Base-by-base conservation (phyloP, 768 basidiomycete species). In the Russula compacta region DNA sequence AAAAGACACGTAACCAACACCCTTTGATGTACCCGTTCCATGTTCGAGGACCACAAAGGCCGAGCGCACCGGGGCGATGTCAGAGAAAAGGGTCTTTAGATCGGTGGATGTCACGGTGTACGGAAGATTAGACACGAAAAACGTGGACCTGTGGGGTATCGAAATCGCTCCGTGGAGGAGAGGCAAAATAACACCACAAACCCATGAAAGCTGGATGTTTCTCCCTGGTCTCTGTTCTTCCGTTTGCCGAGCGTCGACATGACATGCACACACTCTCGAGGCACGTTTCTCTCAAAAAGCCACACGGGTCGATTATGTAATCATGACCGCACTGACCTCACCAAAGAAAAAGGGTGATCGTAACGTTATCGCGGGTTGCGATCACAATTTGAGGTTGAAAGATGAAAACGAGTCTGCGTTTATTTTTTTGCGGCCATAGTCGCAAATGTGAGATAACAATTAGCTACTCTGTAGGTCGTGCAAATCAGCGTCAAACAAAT, bases 1-100 rank as follows among this genome's bases (percentile, higher is more conserved):
- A 73, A 95, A 98, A 0, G 92, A 87, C 64, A 98, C 92, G 70
- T 97, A 98, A 62, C 97, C 97, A 21, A 98, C 94, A 64, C 95
- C 95, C 71, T 98, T 97, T 1, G 92, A 94, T 5, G 82, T 75
- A 17, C 84, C 83, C 1, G 83, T 81, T 38, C 80, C 86, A 8
- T 81, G 84, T 57, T 94, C 87, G 12, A 85, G 83, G 19, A 98
- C 97, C 7, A 99, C 86, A 69, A 99, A 98, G 0, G 94, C 95
- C 19, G 88, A 86, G 40, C 93, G 83, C 15, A 99, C 89, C 33
- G 97, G 97, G 0, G 93, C 97, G 65, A 97, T 83, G 72, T 95
- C 92, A 7, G 95, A 98, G 76, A 98, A 97, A 21, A 95, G 81
- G 0, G 94, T 93, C 67, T 91, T 83, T 33, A 98, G 78, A 73